Conservation (phyloP, 2,329 filamentous ascomycete genomes). For the Colletotrichum sojae region DNA sequence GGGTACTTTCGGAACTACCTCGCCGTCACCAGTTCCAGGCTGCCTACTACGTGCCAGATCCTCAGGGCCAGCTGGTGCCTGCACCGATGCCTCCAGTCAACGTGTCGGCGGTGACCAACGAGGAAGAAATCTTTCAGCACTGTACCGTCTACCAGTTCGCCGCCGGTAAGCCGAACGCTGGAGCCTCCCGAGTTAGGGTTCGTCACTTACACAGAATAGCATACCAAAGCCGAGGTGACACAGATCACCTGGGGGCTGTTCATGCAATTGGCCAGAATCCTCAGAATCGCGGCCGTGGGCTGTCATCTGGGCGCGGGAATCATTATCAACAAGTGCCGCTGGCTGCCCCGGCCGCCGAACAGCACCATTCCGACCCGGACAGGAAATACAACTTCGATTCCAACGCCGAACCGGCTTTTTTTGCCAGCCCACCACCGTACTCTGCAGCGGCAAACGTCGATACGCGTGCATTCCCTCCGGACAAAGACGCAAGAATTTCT, state of each 20-base stretch:
- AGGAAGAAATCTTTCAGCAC: conserved; percentile 36
- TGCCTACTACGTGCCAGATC: conserved; percentile 29
- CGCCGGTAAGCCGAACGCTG: conserved; percentile 13
- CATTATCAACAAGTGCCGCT: conserved; percentile 2
- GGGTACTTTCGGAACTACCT: conserved; percentile 28
- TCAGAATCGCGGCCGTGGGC: not conserved
- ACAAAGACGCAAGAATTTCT: conserved; percentile 6
- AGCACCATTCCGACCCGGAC: not conserved
- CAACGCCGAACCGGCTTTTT: not conserved
- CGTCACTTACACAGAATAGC: conserved; percentile 15
- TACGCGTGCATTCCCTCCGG: not conserved
- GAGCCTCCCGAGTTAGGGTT: not conserved
- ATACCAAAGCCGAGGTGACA: conserved; percentile 30
- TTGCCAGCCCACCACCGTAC: conserved; percentile 29
- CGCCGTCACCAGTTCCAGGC: conserved; percentile 34
- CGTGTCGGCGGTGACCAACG: conserved; percentile 30
- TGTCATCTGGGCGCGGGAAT: not conserved
- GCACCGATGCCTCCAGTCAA: conserved; percentile 35
- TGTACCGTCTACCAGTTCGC: conserved; percentile 38
- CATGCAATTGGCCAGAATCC: conserved; percentile 6
- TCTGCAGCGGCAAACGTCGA: conserved; percentile 1
- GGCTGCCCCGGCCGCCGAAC: conserved; percentile 3
- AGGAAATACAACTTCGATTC: conserved; percentile 4
- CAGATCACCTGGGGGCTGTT: not conserved
- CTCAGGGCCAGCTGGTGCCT: conserved; percentile 29